A percentile compares a stretch with the other conserved stretches of the same genome.
These are phyloP conservation scores for Kodamaea fungicola DNA, from an alignment of 1,139 yeast genomes.

Conservation along the genomic window DNA sequence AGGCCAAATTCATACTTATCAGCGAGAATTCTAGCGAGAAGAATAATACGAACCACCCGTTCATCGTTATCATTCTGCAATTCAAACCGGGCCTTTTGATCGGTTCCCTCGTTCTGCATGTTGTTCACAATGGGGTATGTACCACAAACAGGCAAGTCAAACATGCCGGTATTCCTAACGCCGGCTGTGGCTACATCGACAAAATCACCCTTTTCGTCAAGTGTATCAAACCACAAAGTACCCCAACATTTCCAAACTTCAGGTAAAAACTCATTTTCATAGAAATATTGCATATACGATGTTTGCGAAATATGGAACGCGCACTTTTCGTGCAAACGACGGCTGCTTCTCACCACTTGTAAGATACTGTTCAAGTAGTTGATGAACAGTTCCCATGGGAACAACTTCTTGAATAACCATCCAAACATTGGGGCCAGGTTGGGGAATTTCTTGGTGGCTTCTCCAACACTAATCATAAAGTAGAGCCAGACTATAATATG, in stretches of 20 bases:
- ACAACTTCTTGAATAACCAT: slow-evolving; percentile 49
- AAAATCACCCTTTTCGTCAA: slow-evolving; percentile 49
- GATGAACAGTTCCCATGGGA: slow-evolving; percentile 68
- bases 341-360: slow-evolving; percentile 28
- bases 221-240: slow-evolving; percentile 69
- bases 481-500: slow-evolving; percentile 72
- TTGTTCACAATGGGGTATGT: slow-evolving; percentile 34
- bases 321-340: slow-evolving; percentile 16
- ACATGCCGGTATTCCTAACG: slow-evolving; percentile 48
- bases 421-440: slow-evolving; percentile 46
- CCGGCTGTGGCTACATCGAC: slow-evolving; percentile 55
- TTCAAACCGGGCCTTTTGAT: slow-evolving; percentile 21
- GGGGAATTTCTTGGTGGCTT: slow-evolving; percentile 49
- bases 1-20: slow-evolving; percentile 51
- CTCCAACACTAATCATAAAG: slow-evolving; percentile 60
- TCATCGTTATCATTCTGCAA: slow-evolving; percentile 40
- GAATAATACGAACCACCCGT: slow-evolving; percentile 47
- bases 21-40: slow-evolving; percentile 49
- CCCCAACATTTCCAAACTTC: slow-evolving; percentile 90
- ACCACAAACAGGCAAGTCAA: slow-evolving; percentile 69
- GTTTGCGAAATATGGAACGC: slow-evolving; percentile 19
- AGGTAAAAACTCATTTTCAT: slow-evolving; percentile 57
- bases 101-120: slow-evolving; percentile 9
- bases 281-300: slow-evolving; percentile 38
- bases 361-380: slow-evolving; percentile 57